phyloP scores from a whole-genome alignment of 1,284 basidiomycete species.

The Boletus albobrunnescens region DNA sequence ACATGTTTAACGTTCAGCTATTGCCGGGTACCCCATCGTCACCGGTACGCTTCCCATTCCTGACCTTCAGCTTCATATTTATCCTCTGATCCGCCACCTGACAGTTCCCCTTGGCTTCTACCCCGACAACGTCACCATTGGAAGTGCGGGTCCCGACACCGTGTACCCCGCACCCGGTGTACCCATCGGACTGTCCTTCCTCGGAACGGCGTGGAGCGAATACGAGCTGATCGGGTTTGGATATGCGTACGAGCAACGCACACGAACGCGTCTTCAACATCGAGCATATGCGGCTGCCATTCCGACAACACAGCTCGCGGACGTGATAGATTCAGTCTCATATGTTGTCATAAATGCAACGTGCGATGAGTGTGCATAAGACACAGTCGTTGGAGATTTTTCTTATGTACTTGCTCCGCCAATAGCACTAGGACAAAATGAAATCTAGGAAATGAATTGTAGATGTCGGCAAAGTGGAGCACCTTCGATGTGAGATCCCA shows the following conservation, averaged over 20 bases:
- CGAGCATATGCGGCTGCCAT: constrained; percentile 37
- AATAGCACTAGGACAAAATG: background rate
- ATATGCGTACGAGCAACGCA: background rate
- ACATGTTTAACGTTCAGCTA: background rate
- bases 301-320: constrained; percentile 56
- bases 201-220: background rate
- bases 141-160: background rate
- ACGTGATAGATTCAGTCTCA: constrained; percentile 36
- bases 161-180: background rate
- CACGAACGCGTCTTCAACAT: background rate
- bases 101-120: background rate
- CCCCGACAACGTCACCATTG: background rate
- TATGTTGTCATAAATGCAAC: background rate
- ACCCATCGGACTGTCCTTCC: background rate
- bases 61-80: background rate
- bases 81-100: background rate
- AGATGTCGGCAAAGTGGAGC: too few relatives aligned
- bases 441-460: too few relatives aligned
- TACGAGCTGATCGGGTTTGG: background rate
- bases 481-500: too few relatives aligned
- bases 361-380: background rate
- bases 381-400: background rate
- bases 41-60: background rate
- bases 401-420: background rate
- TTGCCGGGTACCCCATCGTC: background rate